Conservation (phyloP, 768 basidiomycete genomes). For the Pleurotus pulmonarius region DNA sequence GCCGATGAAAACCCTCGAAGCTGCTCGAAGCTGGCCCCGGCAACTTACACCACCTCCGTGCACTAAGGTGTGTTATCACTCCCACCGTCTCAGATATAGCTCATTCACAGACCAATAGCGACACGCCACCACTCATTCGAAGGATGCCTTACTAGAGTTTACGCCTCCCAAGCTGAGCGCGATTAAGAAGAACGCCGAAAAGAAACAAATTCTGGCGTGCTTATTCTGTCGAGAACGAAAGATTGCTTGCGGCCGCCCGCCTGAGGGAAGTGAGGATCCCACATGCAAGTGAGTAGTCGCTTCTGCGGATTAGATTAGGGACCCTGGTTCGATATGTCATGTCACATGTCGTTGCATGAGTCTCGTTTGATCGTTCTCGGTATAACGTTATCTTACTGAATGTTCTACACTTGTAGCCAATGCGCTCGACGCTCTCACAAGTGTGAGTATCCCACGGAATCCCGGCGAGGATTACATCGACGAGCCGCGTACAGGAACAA, state of each 20-base stretch:
- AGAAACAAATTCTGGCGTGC: constrained; percentile 30
- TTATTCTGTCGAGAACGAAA: constrained; percentile 39
- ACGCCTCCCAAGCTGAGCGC: constrained; percentile 1
- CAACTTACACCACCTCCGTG: background rate
- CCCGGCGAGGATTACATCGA: constrained; percentile 17
- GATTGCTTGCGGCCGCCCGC: constrained; percentile 34
- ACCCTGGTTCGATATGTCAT: no score
- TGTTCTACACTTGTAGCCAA: constrained; percentile 20
- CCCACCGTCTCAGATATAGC: background rate
- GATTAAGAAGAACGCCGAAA: constrained; percentile 9
- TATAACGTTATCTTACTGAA: background rate
- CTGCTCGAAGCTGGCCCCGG: background rate
- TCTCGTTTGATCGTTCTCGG: background rate
- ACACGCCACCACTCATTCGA: background rate
- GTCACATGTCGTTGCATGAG: background rate
- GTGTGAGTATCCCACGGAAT: constrained; percentile 48
- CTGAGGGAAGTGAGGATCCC: constrained; percentile 34
- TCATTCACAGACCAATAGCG: background rate
- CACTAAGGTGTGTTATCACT: background rate
- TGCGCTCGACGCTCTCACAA: constrained; percentile 45
- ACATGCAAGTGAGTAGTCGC: constrained; percentile 44
- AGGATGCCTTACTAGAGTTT: background rate
- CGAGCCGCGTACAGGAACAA: constrained; percentile 4
- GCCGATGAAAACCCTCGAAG: background rate
- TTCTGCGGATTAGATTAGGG: no score